Evolutionary conservation across 2,329 filamentous ascomycete species (phyloP), one percentile per base, ranked within the genome.

Genomic region (Aspergillus ruber): DNA sequence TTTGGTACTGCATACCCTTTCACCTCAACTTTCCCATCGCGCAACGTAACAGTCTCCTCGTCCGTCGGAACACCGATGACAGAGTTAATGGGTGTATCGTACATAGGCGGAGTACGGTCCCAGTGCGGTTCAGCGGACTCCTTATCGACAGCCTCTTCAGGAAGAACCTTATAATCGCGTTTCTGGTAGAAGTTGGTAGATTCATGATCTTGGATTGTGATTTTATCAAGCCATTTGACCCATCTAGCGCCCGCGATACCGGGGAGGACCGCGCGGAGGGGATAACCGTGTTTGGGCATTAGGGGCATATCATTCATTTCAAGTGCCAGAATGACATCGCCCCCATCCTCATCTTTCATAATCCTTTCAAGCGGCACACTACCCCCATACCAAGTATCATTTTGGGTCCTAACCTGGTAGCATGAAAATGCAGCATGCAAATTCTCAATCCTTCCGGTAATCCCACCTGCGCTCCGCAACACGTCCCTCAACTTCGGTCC

Each of bases 161-260:
- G 79, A 6, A 83, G 65, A 25, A 80, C 69, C 59, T 82, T 82
- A 66, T 83, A 83, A 61, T 82, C 80, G 43, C 68, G 71, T 48
- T 76, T 74, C 62, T 81, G 78, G 56, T 82, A 83, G 59, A 76
- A 74, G 53, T 79, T 81, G 4, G 65, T 62, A 18, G 73, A 77
- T 54, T 82, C 77, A 42, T 66, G 51, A 43, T 66, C 62, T 51
- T 77, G 74, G 2, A 81, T 69, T 2, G 71, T 77, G 49, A 81
- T 75, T 8, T 65, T 64, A 51, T 79, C 77, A 3, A 81, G 67
- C 77, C 78, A 81, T 62, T 80, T 80, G 6, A 80, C 78, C 56
- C 72, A 75, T 38, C 77, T 64, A 12, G 75, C 78, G 10, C 77
- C 78, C 6, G 73, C 72, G 23, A 80, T 72, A 3, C 77, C 78